phyloP scores from a whole-genome alignment of 441 rosid genomes.

The Populus hybrid region DNA sequence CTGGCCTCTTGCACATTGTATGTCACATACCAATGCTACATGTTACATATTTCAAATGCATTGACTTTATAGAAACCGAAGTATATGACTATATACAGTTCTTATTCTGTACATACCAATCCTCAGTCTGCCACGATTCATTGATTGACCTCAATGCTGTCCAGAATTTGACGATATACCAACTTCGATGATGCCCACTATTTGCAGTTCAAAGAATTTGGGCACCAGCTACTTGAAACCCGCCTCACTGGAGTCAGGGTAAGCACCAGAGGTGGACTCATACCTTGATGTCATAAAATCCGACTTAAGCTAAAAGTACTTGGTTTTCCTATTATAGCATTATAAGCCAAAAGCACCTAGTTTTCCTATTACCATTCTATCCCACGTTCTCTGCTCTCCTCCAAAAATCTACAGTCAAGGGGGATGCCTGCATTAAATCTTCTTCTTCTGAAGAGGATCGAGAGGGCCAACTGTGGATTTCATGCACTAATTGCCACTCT shows the following conservation, averaged over 20 bases:
- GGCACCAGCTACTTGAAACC: background rate
- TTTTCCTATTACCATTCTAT: background rate
- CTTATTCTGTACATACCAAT: background rate
- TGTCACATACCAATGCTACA: background rate
- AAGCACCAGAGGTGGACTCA: background rate
- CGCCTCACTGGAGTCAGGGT: background rate
- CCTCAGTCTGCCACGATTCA: background rate
- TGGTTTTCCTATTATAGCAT: background rate
- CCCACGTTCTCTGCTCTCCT: background rate
- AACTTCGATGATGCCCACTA: no score
- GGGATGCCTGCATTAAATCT: background rate
- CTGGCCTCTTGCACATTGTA: background rate
- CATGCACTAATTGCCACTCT: constrained; percentile 49
- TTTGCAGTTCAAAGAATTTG: background rate
- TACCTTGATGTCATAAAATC: background rate
- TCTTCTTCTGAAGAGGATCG: background rate
- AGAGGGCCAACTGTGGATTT: constrained; percentile 10
- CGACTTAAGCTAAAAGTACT: background rate
- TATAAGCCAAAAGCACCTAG: background rate
- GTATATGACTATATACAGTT: background rate
- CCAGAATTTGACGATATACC: no score
- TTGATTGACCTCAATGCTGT: background rate
- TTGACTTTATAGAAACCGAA: background rate
- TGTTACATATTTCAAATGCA: background rate
- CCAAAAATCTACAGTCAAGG: background rate